These are phyloP conservation scores for Schwanniomyces occidentalis DNA, from an alignment of 805 yeast species.

Conservation along the genomic window DNA sequence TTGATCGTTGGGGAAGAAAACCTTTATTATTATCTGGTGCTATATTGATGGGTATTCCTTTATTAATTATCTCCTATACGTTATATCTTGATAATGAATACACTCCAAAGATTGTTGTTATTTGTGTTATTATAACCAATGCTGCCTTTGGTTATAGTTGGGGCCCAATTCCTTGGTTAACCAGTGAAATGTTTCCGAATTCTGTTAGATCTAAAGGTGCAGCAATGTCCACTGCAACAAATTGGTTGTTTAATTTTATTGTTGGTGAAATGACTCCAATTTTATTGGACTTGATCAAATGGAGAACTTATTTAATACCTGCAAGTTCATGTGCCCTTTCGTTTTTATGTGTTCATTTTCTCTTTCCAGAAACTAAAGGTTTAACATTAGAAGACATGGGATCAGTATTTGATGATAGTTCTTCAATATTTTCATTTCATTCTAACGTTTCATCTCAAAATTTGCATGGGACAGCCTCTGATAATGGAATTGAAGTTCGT, in stretches of 20 bases:
- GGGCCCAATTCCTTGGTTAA: slow-evolving; percentile 96
- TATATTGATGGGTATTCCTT: slow-evolving; percentile 71
- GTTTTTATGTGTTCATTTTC: slow-evolving; percentile 65
- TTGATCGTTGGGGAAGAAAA: slow-evolving; percentile 89
- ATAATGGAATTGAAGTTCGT: slow-evolving; percentile 13
- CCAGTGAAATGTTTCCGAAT: slow-evolving; percentile 84
- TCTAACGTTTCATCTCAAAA: slow-evolving; percentile 15
- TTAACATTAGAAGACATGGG: slow-evolving; percentile 91
- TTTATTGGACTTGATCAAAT: slow-evolving; percentile 69
- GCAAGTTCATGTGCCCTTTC: slow-evolving; percentile 76
- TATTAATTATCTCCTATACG: slow-evolving; percentile 62
- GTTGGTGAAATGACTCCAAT: slow-evolving; percentile 93
- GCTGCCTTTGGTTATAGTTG: slow-evolving; percentile 87
- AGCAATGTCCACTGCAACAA: slow-evolving; percentile 85
- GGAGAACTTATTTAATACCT: slow-evolving; percentile 83
- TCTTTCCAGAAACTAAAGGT: slow-evolving; percentile 91
- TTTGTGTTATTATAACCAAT: slow-evolving; percentile 75
- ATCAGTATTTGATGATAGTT: slow-evolving; percentile 70
- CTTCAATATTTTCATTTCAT: slow-evolving; percentile 44
- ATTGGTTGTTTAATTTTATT: slow-evolving; percentile 89
- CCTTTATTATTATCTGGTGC: slow-evolving; percentile 83
- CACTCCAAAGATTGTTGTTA: slow-evolving; percentile 73
- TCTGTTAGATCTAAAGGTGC: slow-evolving; percentile 88
- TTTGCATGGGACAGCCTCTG: slow-evolving; percentile 7
- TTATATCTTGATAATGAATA: slow-evolving; percentile 31